These are phyloP conservation scores for Neoarthrinium moseri DNA, from an alignment of 2,329 filamentous ascomycete genomes.

Conservation along the genomic window DNA sequence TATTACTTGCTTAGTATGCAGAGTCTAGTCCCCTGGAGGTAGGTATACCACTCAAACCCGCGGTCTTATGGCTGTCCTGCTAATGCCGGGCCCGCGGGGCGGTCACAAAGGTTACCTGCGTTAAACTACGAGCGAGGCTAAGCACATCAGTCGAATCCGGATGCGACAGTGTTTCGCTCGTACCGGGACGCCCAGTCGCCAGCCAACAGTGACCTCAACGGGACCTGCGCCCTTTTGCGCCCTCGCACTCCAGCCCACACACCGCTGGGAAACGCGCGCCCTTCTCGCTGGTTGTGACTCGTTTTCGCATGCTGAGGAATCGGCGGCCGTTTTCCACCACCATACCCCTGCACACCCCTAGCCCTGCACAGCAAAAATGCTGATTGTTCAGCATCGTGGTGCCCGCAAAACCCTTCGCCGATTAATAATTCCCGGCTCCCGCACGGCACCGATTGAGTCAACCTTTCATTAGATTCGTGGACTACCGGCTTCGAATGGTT, in stretches of 20 bases:
- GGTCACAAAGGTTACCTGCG: too few species aligned
- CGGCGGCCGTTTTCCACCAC: too few species aligned
- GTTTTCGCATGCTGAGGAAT: slow-evolving; percentile 10
- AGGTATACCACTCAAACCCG: too few species aligned
- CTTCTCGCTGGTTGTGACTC: slow-evolving; percentile 8
- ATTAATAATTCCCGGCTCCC: slow-evolving; percentile 6
- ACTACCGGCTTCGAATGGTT: slow-evolving; percentile 4
- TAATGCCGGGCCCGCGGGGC: too few species aligned
- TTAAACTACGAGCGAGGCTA: too few species aligned
- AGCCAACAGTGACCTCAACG: background rate
- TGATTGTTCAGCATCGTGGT: slow-evolving; percentile 10
- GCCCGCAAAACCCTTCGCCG: slow-evolving; percentile 1
- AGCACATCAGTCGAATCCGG: background rate
- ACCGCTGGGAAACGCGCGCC: background rate
- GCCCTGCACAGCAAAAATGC: slow-evolving; percentile 1
- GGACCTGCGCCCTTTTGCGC: background rate
- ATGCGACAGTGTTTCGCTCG: background rate
- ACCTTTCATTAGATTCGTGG: background rate
- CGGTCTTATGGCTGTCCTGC: too few species aligned
- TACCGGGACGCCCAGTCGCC: background rate
- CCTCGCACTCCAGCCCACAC: too few species aligned
- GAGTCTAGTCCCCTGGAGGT: too few species aligned
- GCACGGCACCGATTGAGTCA: background rate
- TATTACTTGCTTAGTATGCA: too few species aligned
- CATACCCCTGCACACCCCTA: background rate